phyloP scores from a whole-genome alignment of 1,139 yeast genomes.

The Candida pseudocylindracea region DNA sequence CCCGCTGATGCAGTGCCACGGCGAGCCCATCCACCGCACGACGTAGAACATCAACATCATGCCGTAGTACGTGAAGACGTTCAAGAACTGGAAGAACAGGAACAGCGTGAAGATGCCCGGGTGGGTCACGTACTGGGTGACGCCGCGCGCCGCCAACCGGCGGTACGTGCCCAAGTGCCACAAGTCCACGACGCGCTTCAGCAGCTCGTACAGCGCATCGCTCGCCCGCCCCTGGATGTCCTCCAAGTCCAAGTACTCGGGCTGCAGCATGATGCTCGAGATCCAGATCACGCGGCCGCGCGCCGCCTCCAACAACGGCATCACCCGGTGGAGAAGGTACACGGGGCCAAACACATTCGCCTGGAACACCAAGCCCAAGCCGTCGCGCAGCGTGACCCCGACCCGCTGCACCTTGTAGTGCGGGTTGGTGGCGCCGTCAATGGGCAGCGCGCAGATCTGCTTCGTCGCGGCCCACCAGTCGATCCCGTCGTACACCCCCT shows the following conservation, averaged over 20 bases:
- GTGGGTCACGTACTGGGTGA: slow-evolving; percentile 59
- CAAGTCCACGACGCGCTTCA: slow-evolving; percentile 72
- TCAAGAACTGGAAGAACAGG: slow-evolving; percentile 56
- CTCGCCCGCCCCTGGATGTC: slow-evolving; percentile 54
- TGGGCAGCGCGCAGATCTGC: slow-evolving; percentile 41
- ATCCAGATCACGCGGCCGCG: slow-evolving; percentile 68
- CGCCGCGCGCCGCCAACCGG: slow-evolving; percentile 21
- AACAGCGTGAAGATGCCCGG: slow-evolving; percentile 89
- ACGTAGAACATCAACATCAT: slow-evolving; percentile 69
- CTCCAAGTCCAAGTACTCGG: slow-evolving; percentile 42
- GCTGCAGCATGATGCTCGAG: slow-evolving; percentile 57
- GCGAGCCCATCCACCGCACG: slow-evolving; percentile 68
- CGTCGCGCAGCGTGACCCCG: slow-evolving; percentile 53
- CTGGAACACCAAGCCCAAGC: slow-evolving; percentile 74
- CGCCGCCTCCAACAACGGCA: slow-evolving; percentile 19
- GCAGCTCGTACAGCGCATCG: slow-evolving; percentile 68
- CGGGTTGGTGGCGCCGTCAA: slow-evolving; percentile 69
- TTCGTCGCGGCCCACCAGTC: slow-evolving; percentile 62
- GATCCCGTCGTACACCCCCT: slow-evolving; percentile 68
- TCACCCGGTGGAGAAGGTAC: slow-evolving; percentile 44
- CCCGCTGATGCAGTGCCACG: slow-evolving; percentile 76
- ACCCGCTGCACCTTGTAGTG: slow-evolving; percentile 60
- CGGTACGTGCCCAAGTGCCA: slow-evolving; percentile 52
- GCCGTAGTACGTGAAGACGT: slow-evolving; percentile 59
- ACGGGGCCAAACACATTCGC: slow-evolving; percentile 93